Evolutionary conservation across 306 rosid genomes (phyloP).

Genomic region (Cicer arietinum): DNA sequence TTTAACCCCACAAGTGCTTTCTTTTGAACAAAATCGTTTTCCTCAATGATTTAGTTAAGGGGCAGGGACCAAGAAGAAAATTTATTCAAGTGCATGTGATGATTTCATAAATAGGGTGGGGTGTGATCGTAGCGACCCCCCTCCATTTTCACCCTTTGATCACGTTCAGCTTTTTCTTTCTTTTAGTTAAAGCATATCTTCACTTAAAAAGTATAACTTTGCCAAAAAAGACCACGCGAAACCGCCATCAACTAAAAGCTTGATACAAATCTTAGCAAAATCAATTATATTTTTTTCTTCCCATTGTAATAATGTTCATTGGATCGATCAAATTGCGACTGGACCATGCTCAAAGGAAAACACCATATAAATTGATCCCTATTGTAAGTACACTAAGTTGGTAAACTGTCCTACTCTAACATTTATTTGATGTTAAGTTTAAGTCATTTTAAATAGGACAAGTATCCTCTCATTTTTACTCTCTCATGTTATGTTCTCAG

Average conservation of each 20-base stretch:
- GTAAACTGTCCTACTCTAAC: neutral
- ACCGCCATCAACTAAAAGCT: constrained; percentile 32
- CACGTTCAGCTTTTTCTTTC: neutral
- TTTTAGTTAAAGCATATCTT: constrained; percentile 16
- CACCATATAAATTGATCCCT: neutral
- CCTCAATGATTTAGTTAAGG: neutral
- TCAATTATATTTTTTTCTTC: neutral
- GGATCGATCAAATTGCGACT: constrained; percentile 1
- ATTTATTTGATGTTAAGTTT: neutral
- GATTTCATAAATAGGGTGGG: constrained; percentile 39
- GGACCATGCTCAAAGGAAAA: neutral
- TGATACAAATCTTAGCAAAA: constrained; percentile 33
- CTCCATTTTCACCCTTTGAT: neutral
- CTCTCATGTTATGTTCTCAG: too few species aligned
- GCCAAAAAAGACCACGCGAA: constrained; percentile 12
- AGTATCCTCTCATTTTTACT: too few species aligned
- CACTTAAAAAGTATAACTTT: constrained; percentile 1
- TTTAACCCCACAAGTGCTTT: too few species aligned
- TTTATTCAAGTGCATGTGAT: constrained; percentile 32
- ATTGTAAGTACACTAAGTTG: neutral
- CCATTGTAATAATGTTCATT: too few species aligned
- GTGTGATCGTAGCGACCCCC: constrained; percentile 33
- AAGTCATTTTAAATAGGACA: too few species aligned
- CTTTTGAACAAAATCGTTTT: too few species aligned
- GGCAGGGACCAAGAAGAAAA: constrained; percentile 29